These are phyloP conservation scores for Miamiensis avidus DNA, from an alignment of 169 alveolate species.

Conservation along the genomic window DNA sequence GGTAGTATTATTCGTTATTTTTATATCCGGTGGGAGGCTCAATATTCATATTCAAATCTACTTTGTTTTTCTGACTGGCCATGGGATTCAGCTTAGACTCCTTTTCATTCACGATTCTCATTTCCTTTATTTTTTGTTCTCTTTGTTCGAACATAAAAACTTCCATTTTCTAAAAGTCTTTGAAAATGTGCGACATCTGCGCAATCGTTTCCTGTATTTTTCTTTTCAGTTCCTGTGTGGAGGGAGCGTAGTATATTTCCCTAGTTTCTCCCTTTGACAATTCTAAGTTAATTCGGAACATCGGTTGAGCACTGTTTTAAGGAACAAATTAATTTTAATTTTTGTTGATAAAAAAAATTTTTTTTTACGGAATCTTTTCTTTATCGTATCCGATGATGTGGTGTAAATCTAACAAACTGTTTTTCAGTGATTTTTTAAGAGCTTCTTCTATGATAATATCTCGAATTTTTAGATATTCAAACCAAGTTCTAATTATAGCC, in stretches of 20 bases:
- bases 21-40: constrained; percentile 6
- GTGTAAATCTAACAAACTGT: constrained; percentile 70
- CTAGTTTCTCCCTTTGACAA: constrained; percentile 45
- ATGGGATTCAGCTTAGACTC: constrained; percentile 36
- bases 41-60: constrained; percentile 2
- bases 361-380: no score
- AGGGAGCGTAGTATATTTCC: constrained; percentile 45
- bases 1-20: constrained; percentile 16
- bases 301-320: no score
- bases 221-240: constrained; percentile 22
- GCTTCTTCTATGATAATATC: constrained; percentile 76
- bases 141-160: constrained; percentile 56
- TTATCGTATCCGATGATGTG: constrained; percentile 60
- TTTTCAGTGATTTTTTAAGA: constrained; percentile 80
- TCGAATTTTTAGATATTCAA: constrained; percentile 33
- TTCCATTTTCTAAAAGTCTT: constrained; percentile 54
- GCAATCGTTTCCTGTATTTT: constrained; percentile 32
- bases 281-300: constrained; percentile 54
- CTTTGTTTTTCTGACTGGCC: constrained; percentile 10
- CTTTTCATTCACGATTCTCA: constrained; percentile 39
- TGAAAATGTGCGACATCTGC: constrained; percentile 35
- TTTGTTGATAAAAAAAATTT: no score
- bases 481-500: constrained; percentile 18
- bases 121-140: constrained; percentile 53
- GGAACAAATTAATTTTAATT: no score